Evolutionary conservation across 148 eudicot species (phyloP), one percentile per base, ranked within the genome.

Genomic region (Chenopodium berlandieri): DNA sequence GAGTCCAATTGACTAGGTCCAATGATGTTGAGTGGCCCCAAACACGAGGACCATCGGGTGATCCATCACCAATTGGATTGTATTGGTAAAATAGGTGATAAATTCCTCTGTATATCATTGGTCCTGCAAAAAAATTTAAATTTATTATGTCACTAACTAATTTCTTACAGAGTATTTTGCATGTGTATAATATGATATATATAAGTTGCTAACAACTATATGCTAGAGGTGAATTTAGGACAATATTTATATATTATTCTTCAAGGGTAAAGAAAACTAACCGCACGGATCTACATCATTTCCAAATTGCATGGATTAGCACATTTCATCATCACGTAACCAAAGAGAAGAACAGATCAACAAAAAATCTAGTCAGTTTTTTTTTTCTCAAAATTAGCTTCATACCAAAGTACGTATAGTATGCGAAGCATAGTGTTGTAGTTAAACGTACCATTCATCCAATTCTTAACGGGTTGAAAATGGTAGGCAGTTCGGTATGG

Each of bases 1-100:
- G 91, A 19, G 70, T 75, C 94, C 97, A 93, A 75, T 93, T 90
- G 27, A 93, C 48, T 0, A 90, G 84, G 72, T 91, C 93, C 0
- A 30, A 30, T 0, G 97, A 93, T 17, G 85, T 83, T 4, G 94
- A 87, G 67, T 93, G 94, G 23, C 84, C 97, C 97, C 97, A 93
- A 12, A 85, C 86, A 1, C 85, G 89, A 73, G 85, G 82, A 2
- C 90, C 91, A 20, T n/a, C 22, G 3, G 71, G 22, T 44, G 79
- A 63, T 8, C 91, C 90, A 87, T 22, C 69, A 13, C 86, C 94
- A 1, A 65, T 27, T 0, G 94, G 92, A 65, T 91, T 91, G 88
- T 88, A 90, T 75, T 93, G 97, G 69, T 93, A 93, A 88, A 91
- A 93, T 7, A 93, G 66, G 84, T 93, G 97, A 62, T 93, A 91